Conservation (phyloP, 805 yeast genomes). For the Nakazawaea pomicola region DNA sequence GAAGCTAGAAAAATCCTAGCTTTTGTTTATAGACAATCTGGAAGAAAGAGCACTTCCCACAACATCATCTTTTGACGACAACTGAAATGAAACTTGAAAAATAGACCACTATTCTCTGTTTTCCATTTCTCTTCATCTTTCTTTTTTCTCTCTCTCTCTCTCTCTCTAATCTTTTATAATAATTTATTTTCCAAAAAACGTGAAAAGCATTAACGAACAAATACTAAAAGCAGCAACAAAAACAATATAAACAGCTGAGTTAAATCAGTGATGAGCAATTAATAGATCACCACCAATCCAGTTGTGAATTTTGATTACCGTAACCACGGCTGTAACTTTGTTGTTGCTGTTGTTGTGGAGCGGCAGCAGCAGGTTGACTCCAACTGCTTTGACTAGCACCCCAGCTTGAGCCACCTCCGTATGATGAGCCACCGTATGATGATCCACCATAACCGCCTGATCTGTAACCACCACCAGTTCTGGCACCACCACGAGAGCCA, state of each 20-base stretch:
- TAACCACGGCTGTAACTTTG: slow-evolving; percentile 13
- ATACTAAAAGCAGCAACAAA: not conserved
- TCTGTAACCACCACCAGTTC: slow-evolving; percentile 31
- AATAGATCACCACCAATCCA: slow-evolving; percentile 3
- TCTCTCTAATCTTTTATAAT: no score
- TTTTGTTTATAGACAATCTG: no score
- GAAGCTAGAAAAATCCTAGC: no score
- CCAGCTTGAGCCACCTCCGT: slow-evolving; percentile 17
- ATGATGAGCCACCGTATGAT: slow-evolving; percentile 20
- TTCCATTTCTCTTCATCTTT: no score
- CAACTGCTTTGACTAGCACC: slow-evolving; percentile 18
- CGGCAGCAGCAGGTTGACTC: slow-evolving; percentile 5
- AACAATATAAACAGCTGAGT: not conserved
- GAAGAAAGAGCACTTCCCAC: no score
- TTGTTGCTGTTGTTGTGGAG: slow-evolving; percentile 7
- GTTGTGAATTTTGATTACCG: slow-evolving; percentile 20
- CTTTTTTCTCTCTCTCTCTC: no score
- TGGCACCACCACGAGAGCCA: slow-evolving; percentile 26
- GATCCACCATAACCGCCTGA: slow-evolving; percentile 28
- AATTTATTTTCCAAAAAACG: no score
- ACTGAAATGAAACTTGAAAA: no score
- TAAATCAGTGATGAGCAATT: not conserved
- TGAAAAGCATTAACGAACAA: no score
- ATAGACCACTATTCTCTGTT: no score
- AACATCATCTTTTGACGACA: no score